A percentile compares a stretch with the other conserved stretches of the same genome.
Conservation (phyloP, 208 protist species). For the Strigomonas culicis region DNA sequence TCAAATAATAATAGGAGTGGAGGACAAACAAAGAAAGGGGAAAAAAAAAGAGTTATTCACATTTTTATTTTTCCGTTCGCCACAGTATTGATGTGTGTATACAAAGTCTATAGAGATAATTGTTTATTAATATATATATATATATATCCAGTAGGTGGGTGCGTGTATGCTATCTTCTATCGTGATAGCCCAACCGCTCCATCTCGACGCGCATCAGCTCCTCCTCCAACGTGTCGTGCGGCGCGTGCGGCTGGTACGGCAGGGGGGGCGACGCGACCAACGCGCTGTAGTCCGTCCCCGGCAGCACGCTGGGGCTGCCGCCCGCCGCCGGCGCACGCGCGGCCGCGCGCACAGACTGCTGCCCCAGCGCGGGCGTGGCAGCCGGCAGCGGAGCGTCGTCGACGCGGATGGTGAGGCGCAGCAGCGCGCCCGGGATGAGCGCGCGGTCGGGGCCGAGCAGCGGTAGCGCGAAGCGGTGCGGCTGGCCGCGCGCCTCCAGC, state of each 20-base stretch:
- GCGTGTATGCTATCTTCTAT: neutral
- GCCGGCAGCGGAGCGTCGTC: slow-evolving; percentile 6
- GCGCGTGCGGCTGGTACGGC: neutral
- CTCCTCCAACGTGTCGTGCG: slow-evolving; percentile 44
- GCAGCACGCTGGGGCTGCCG: neutral
- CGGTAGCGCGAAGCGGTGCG: slow-evolving; percentile 42
- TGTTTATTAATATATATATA: neutral
- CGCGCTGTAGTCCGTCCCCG: slow-evolving; percentile 5
- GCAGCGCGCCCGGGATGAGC: slow-evolving; percentile 38
- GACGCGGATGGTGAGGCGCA: slow-evolving; percentile 54
- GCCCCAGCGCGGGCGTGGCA: neutral
- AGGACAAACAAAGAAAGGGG: neutral
- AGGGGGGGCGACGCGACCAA: neutral
- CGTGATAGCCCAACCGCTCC: neutral
- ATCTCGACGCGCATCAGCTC: slow-evolving; percentile 61
- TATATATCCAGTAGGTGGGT: neutral
- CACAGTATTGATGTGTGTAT: too few species aligned
- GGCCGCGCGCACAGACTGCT: neutral
- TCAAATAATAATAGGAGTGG: too few species aligned
- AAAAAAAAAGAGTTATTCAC: neutral
- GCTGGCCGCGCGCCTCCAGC: slow-evolving; percentile 27
- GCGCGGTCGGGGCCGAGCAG: slow-evolving; percentile 41
- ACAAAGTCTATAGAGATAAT: neutral
- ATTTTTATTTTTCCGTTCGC: too few species aligned
- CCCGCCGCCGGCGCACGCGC: neutral